Base-by-base conservation (phyloP, 2,329 filamentous ascomycete species). In the Clonostachys sp. region DNA sequence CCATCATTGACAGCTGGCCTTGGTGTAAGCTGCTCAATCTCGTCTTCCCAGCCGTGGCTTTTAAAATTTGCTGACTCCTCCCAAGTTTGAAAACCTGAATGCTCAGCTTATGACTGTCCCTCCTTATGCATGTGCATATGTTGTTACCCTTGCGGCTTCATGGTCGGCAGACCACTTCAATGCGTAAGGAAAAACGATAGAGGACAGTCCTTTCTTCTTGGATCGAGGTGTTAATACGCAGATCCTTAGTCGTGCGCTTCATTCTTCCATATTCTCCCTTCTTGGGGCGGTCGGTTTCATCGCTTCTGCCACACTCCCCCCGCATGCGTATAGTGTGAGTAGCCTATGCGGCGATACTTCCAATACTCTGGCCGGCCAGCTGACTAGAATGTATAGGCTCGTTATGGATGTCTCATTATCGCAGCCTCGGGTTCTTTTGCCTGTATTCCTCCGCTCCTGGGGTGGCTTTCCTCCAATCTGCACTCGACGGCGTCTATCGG, bases 361-460 rank as follows among this genome's bases (percentile, higher is more conserved):
- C 18, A 30, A 30, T 30, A 30, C 24, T 30, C 10, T 30, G 24
- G 8, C 24, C 24, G 9, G 18, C 80, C 83, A 0, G 62, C 76
- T 2, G 66, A 78, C 41, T 71, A 76, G 4, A 86, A 84, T 9
- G 44, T 4, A 33, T 46, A 71, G 36, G 56, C 61, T 12, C 79
- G 84, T 9, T 87, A 87, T 57, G 83, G 79, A 6, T 85, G 81
- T 52, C 72, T 87, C 6, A 84, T 87, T 17, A 70, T 88, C 13
- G 83, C 81, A 1, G 71, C 80, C 1, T 77, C 75, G 5, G 84
- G 84, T 1, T 70, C 83, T 0, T 87, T 88, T 48, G 75, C 81
- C 2, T 84, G 80, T 51, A 84, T 86, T 33, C 83, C 84, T 0
- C 81, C 83, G 0, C 70, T 87, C 41, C 70, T 85, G 0, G 82